A percentile compares a stretch with the other conserved stretches of the same genome.
These are phyloP conservation scores for Lathyrus oleraceus DNA, from an alignment of 306 rosid genomes.

Conservation along the genomic window DNA sequence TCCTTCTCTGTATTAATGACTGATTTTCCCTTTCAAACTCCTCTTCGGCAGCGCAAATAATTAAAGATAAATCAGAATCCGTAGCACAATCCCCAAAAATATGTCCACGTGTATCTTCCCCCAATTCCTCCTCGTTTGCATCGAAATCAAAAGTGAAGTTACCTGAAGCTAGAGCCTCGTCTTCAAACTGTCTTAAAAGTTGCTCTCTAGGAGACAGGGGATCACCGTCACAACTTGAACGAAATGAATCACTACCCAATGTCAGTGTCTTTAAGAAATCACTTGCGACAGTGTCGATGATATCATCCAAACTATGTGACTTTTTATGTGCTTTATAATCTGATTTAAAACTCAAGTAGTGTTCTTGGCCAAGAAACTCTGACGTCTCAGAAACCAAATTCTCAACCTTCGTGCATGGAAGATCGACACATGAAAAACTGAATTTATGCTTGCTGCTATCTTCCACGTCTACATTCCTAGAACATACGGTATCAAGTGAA, in stretches of 20 bases:
- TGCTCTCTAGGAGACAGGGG: conserved; percentile 73
- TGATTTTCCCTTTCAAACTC: conserved; percentile 51
- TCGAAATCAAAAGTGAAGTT: conserved; percentile 42
- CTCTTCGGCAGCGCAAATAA: conserved; percentile 60
- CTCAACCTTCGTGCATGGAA: conserved; percentile 34
- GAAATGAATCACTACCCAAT: conserved; percentile 48
- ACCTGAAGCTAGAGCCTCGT: conserved; percentile 56
- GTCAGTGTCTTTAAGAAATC: conserved; percentile 68
- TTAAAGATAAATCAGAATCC: conserved; percentile 56
- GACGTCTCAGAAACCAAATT: conserved; percentile 39
- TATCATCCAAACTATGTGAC: conserved; percentile 61
- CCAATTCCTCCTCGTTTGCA: conserved; percentile 46
- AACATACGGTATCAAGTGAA: conserved; percentile 29
- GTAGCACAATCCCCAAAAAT: conserved; percentile 26
- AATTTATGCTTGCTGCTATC: conserved; percentile 38
- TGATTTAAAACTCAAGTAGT: conserved; percentile 36
- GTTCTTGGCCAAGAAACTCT: conserved; percentile 33
- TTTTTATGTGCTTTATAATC: conserved; percentile 41
- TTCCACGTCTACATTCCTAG: conserved; percentile 33
- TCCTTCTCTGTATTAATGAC: conserved; percentile 55
- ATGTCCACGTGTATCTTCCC: conserved; percentile 22
- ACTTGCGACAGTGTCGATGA: conserved; percentile 58
- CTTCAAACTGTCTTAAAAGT: conserved; percentile 73
- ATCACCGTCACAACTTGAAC: conserved; percentile 46
- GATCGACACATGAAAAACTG: conserved; percentile 35